Percentiles rank a stretch among this genome's conserved stretches.
phyloP scores from a whole-genome alignment of 1,139 yeast species.

The Insectozyma bohioensis region DNA sequence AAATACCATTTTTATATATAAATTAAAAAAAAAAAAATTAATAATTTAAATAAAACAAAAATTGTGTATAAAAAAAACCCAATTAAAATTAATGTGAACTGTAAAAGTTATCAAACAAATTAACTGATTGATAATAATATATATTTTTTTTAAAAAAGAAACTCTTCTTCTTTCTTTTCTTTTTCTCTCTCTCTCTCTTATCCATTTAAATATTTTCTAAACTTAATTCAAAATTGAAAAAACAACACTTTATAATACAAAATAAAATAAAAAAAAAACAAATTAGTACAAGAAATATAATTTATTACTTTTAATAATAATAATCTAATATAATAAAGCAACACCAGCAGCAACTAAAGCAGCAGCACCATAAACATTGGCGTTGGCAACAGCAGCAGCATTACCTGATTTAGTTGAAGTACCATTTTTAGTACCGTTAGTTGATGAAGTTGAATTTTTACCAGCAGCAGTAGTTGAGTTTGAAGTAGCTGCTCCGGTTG shows the following conservation, averaged over 20 bases:
- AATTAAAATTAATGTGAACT: conserved; percentile 1
- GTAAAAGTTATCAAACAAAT: neutral
- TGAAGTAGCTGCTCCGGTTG: conserved; percentile 10
- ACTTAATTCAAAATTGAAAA: conserved; percentile 3
- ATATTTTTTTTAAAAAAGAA: too few relatives aligned
- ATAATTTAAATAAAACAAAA: conserved; percentile 1
- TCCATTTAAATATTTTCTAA: too few relatives aligned
- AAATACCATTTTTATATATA: neutral
- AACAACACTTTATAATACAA: conserved; percentile 10
- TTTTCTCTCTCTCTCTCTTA: conserved; percentile 1
- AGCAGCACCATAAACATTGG: conserved; percentile 53
- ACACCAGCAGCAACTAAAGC: conserved; percentile 76
- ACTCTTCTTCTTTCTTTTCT: too few relatives aligned
- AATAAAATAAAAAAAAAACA: neutral
- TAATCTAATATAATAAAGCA: conserved; percentile 17
- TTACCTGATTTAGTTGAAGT: conserved; percentile 4
- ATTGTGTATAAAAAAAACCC: conserved; percentile 1
- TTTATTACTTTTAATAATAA: neutral
- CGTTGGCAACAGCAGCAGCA: conserved; percentile 49
- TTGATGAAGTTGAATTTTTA: conserved; percentile 7
- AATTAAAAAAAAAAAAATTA: too few relatives aligned
- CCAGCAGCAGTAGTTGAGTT: conserved; percentile 9
- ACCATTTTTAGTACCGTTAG: conserved; percentile 8
- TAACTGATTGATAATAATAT: too few relatives aligned
- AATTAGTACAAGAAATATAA: neutral